Base-by-base conservation (phyloP, 148 eudicot genomes). In the Fagopyrum esculentum region DNA sequence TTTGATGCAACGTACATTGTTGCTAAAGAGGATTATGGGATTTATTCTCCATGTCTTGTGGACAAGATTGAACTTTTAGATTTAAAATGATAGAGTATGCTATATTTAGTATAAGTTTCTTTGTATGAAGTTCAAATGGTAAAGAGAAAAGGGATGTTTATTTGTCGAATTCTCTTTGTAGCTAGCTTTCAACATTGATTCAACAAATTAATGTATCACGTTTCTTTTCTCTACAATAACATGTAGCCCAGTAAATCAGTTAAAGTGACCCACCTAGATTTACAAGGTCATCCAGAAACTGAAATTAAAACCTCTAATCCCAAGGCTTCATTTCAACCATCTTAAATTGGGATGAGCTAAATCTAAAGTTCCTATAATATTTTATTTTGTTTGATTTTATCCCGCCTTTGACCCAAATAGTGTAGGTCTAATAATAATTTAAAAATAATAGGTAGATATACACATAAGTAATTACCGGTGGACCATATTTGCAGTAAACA, bases 41-140 rank as follows among this genome's bases (percentile, higher is more conserved):
- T 61, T 61, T 61, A 61, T 61, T 61, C 68, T 61, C 68, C 68
- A 61, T 61, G 68, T 61, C 68, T 61, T 61, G 43, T 13, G 68
- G 68, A 10, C 35, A 61, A 61, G 44, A 26, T 60, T 60, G 68
- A 61, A 0, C 44, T 61, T 61, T 61, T 26, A 61, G 68, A 26
- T 29, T 61, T 61, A 9, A 61, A 61, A 29, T 61, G 44, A 61
- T 26, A 61, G 6, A 61, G 15, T 52, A 13, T 2, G 40, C 3
- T 35, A 12, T 13, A 52, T 10, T 52, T 15, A 6, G 57, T 52
- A 52, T 59, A 29, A 29, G 66, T 61, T 61, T 61, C 5, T 61
- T 0, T 61, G 68, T 29, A 40, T 26, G 68, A 29, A 59, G 4
- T 61, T 61, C 30, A 61, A 22, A 61, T 61, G 68, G 30, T 29